Base-by-base conservation (phyloP, 495 filamentous ascomycete genomes). In the Penicillium arizonense region DNA sequence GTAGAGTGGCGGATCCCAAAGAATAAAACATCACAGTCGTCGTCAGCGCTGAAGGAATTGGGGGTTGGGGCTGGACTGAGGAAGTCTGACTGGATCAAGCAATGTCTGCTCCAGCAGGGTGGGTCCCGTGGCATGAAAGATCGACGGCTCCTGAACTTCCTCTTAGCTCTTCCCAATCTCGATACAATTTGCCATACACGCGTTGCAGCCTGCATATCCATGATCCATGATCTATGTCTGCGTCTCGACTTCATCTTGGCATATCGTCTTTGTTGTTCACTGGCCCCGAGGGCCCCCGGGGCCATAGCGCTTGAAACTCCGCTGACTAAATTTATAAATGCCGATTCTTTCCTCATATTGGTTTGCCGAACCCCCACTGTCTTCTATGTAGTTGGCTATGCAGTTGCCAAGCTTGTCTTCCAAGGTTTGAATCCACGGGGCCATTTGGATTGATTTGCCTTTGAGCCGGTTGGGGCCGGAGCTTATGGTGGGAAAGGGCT, bases 31-130 rank as follows among this genome's bases (percentile, higher is more conserved):
- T 28, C 28, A 34, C 12, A 30, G 45, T 56, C 60, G 50, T 63
- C 60, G 60, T 63, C 53, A 63, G 57, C 59, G 37, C 21, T 39
- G 28, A n/a, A 13, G 24, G 45, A 47, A 47, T 36, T 23, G 44
- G 14, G 56, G 52, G 18, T 37, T 40, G 42, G 35, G 32, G 30
- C n/a, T 45, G 44, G 48, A 30, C 40, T 40, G 53, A 40, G 37
- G 36, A 48, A 50, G 53, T 49, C 52, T 48, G 45, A 46, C 52
- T 48, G 28, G 23, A 47, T 45, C 53, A 53, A 50, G 41, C 13
- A 36, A 45, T n/a, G 18, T 50, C 53, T 60, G 57, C 21, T n/a
- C 26, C 28, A 44, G 8, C 44, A n/a, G 3, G 32, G 60, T 60
- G 60, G 60, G 41, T 33, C 53, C 21, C 44, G 50, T 56, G 57